These are phyloP conservation scores for Peribolospora baueri DNA, from an alignment of 768 basidiomycete genomes.

Conservation along the genomic window DNA sequence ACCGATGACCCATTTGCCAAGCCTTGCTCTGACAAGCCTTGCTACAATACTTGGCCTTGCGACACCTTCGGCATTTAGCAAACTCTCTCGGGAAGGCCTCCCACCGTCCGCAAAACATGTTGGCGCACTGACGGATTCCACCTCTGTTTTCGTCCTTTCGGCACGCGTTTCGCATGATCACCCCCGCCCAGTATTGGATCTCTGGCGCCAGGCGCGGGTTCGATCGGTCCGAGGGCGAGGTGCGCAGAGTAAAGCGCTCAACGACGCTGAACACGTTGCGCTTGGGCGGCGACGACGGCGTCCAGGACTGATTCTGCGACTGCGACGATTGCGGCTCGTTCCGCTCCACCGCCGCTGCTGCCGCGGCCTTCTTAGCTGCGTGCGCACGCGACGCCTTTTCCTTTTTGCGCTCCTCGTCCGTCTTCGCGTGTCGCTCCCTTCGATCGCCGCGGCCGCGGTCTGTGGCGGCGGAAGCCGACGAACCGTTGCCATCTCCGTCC, in stretches of 20 bases:
- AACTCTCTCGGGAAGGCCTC: conserved; percentile 81
- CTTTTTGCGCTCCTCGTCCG: too few species aligned
- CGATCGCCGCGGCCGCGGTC: too few species aligned
- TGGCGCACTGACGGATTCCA: conserved; percentile 91
- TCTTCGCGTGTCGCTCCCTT: too few species aligned
- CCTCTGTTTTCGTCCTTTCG: conserved; percentile 81
- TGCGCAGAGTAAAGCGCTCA: conserved; percentile 86
- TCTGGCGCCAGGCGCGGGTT: conserved; percentile 52
- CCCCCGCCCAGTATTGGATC: conserved; percentile 97
- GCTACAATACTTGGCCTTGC: conserved; percentile 96
- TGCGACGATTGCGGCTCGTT: too few species aligned
- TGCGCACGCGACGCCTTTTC: too few species aligned
- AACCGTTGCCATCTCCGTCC: too few species aligned
- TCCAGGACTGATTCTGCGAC: too few species aligned
- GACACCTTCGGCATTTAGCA: conserved; percentile 80
- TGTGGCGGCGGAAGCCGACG: too few species aligned
- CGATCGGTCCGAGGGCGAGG: conserved; percentile 54
- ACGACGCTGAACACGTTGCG: conserved; percentile 80
- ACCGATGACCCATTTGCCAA: conserved; percentile 87
- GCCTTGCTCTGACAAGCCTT: conserved; percentile 92
- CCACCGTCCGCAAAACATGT: conserved; percentile 93
- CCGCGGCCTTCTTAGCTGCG: too few species aligned
- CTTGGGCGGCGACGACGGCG: too few species aligned
- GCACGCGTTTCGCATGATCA: conserved; percentile 99
- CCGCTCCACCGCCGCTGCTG: too few species aligned